Evolutionary conservation across 768 basidiomycete genomes (phyloP).

Genomic region (Agrocybe chaxingu): DNA sequence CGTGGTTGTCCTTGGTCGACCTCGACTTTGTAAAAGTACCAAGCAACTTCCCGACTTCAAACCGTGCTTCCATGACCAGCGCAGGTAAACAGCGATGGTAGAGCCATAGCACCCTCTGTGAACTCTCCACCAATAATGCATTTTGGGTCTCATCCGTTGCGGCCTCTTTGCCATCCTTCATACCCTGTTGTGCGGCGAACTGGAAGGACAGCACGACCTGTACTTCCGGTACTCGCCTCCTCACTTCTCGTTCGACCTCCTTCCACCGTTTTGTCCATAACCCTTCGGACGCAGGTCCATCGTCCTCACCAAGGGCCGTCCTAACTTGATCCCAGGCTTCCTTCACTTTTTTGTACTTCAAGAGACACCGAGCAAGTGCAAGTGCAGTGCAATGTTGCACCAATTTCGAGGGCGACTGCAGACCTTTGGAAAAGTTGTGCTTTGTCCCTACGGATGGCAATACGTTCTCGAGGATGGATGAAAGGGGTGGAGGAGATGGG

Average conservation of each 20-base stretch:
- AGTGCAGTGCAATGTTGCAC: slow-evolving; percentile 87
- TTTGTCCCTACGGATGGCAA: slow-evolving; percentile 78
- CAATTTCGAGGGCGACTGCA: slow-evolving; percentile 67
- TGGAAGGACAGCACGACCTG: slow-evolving; percentile 76
- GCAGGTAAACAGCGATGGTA: slow-evolving; percentile 79
- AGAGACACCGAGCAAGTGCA: slow-evolving; percentile 69
- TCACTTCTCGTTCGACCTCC: slow-evolving; percentile 75
- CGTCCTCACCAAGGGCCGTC: slow-evolving; percentile 55
- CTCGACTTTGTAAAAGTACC: slow-evolving; percentile 33
- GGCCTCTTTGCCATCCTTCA: slow-evolving; percentile 8
- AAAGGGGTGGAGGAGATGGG: slow-evolving; percentile 73
- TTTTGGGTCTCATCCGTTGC: slow-evolving; percentile 33
- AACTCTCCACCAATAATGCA: slow-evolving; percentile 72
- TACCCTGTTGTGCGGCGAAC: slow-evolving; percentile 50
- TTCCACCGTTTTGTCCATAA: slow-evolving; percentile 65
- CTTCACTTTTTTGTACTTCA: slow-evolving; percentile 63
- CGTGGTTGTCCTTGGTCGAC: not conserved
- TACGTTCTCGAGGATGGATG: slow-evolving; percentile 70
- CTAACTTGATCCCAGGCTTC: slow-evolving; percentile 46
- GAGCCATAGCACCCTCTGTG: slow-evolving; percentile 78
- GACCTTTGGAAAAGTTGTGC: slow-evolving; percentile 73
- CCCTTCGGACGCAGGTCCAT: slow-evolving; percentile 40
- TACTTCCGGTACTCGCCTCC: slow-evolving; percentile 80
- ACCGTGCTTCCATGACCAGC: slow-evolving; percentile 73
- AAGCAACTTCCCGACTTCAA: slow-evolving; percentile 83